Percentiles rank a stretch among this genome's conserved stretches.
Conservation (phyloP, 257 asterid species). For the Nicotiana tomentosiformis region DNA sequence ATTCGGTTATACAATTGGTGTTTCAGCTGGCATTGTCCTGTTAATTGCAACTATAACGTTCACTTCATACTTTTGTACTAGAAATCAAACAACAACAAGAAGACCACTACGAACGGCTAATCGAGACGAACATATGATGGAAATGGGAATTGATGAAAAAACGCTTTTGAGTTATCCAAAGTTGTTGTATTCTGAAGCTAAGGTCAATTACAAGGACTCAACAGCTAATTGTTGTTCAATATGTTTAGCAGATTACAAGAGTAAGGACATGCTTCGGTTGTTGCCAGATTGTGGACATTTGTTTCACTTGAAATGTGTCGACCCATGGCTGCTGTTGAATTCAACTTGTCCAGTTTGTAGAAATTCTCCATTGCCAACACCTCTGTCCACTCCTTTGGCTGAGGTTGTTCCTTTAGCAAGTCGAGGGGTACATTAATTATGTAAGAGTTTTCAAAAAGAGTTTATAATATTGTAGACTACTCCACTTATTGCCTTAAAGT, state of each 20-base stretch:
- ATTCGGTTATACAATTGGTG: slow-evolving; percentile 80
- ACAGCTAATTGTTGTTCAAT: slow-evolving; percentile 65
- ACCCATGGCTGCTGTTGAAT: slow-evolving; percentile 80
- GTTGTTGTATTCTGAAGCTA: slow-evolving; percentile 60
- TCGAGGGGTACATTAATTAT: neutral
- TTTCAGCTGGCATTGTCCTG: slow-evolving; percentile 72
- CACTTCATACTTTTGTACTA: slow-evolving; percentile 73
- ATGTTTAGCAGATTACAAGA: slow-evolving; percentile 71
- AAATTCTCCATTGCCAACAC: slow-evolving; percentile 79
- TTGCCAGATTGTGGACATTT: slow-evolving; percentile 84
- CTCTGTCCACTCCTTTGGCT: slow-evolving; percentile 70
- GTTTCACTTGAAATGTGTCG: slow-evolving; percentile 77
- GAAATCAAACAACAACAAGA: slow-evolving; percentile 13
- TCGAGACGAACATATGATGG: slow-evolving; percentile 10
- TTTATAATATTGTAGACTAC: too few relatives aligned
- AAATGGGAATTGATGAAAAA: slow-evolving; percentile 61
- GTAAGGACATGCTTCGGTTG: slow-evolving; percentile 42
- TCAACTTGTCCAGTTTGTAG: slow-evolving; percentile 93
- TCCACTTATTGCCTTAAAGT: too few relatives aligned
- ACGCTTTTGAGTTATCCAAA: slow-evolving; percentile 62
- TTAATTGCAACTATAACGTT: slow-evolving; percentile 67
- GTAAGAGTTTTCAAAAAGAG: too few relatives aligned
- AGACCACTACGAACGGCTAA: neutral
- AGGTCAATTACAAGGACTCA: slow-evolving; percentile 42
- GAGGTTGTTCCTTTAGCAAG: slow-evolving; percentile 72